These are phyloP conservation scores for Candida buenavistaensis DNA, from an alignment of 1,139 yeast genomes.

Conservation along the genomic window DNA sequence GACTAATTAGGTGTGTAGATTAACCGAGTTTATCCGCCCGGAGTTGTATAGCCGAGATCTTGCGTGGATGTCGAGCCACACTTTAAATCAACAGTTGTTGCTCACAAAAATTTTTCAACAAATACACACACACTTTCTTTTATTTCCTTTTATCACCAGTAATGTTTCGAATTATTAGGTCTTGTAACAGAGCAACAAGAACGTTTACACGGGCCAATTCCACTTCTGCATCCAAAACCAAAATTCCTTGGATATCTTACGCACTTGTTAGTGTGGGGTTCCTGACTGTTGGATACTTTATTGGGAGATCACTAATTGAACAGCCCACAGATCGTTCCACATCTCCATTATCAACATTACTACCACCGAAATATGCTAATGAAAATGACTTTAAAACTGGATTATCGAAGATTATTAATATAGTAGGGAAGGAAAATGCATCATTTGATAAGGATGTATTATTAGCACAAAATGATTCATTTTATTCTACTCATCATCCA, in stretches of 20 bases:
- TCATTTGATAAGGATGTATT: slow-evolving; percentile 31
- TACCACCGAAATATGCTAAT: slow-evolving; percentile 18
- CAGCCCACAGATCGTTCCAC: slow-evolving; percentile 13
- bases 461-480: slow-evolving; percentile 58
- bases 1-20: slow-evolving; percentile 30
- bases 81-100: no score
- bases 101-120: no score
- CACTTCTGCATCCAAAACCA: not conserved
- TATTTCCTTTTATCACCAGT: not conserved
- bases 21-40: no score
- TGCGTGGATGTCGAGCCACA: no score
- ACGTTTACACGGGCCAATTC: slow-evolving; percentile 3
- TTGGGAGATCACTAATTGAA: slow-evolving; percentile 7
- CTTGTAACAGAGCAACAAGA: not conserved
- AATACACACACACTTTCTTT: no score
- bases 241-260: slow-evolving; percentile 4
- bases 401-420: slow-evolving; percentile 13
- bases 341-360: slow-evolving; percentile 15
- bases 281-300: slow-evolving; percentile 9
- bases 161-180: not conserved
- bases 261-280: slow-evolving; percentile 8
- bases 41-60: no score
- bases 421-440: slow-evolving; percentile 16
- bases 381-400: slow-evolving; percentile 16
- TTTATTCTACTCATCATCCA: slow-evolving; percentile 67